These are phyloP conservation scores for Chernovozyma sophiae-reginae DNA, from an alignment of 1,139 yeast genomes.

Conservation along the genomic window DNA sequence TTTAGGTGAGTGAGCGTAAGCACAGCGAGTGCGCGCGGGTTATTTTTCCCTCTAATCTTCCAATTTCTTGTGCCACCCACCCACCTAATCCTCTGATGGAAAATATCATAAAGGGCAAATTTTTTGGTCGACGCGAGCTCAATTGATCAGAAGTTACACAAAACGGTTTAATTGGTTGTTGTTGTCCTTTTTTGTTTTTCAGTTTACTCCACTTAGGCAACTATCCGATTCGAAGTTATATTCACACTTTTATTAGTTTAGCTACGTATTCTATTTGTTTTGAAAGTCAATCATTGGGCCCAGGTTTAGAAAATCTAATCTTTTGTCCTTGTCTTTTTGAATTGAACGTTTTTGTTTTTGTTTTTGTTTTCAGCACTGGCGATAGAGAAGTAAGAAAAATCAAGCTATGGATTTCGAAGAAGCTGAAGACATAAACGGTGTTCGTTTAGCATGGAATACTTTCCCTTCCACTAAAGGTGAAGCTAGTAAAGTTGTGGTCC, in stretches of 20 bases:
- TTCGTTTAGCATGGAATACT: conserved; percentile 49
- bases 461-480: conserved; percentile 85
- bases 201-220: no score
- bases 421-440: conserved; percentile 48
- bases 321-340: no score
- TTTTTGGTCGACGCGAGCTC: neutral
- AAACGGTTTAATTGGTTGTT: conserved; percentile 1
- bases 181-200: conserved; percentile 4
- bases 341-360: no score
- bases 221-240: no score
- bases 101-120: no score
- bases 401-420: conserved; percentile 43
- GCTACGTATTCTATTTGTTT: neutral
- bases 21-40: no score
- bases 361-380: no score
- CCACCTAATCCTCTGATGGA: neutral
- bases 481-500: conserved; percentile 89
- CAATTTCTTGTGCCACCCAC: no score
- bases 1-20: no score
- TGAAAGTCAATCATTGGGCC: neutral
- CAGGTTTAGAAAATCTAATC: neutral
- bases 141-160: neutral
- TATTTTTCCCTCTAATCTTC: no score
- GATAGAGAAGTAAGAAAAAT: neutral
- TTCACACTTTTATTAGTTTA: neutral